These are phyloP conservation scores for Sclerotinia sclerotiorum DNA, from an alignment of 2,329 filamentous ascomycete genomes.

Conservation along the genomic window DNA sequence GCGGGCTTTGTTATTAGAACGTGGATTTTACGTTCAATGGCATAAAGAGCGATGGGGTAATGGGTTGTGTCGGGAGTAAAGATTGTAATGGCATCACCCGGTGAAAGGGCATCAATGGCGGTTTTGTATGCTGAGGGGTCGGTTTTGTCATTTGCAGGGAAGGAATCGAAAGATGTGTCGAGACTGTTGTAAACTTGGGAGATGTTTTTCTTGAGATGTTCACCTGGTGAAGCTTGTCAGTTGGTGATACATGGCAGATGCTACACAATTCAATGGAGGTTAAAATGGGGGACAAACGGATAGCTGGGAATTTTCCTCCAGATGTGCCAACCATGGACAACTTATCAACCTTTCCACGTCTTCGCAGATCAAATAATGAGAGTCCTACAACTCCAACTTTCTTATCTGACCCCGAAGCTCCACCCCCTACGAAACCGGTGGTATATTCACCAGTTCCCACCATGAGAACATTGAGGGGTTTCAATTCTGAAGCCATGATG, in stretches of 20 bases:
- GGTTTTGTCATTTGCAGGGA: conserved; percentile 68
- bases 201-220: conserved; percentile 87
- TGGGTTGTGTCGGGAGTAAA: conserved; percentile 95
- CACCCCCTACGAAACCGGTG: conserved; percentile 85
- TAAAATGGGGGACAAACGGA: conserved; percentile 56
- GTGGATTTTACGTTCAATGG: conserved; percentile 83
- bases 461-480: conserved; percentile 41
- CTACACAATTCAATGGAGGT: not conserved
- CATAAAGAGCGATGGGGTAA: conserved; percentile 88
- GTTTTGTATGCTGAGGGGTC: conserved; percentile 84
- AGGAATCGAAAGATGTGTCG: conserved; percentile 83
- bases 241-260: not conserved
- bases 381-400: conserved; percentile 93
- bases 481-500: conserved; percentile 23
- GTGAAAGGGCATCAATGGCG: conserved; percentile 78
- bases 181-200: conserved; percentile 82
- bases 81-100: conserved; percentile 89
- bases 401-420: conserved; percentile 85
- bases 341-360: conserved; percentile 82
- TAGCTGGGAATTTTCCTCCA: conserved; percentile 86
- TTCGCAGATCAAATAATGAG: conserved; percentile 83
- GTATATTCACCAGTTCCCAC: conserved; percentile 91
- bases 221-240: conserved; percentile 49
- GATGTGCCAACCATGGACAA: conserved; percentile 89
- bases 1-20: conserved; percentile 94